Evolutionary conservation across 306 rosid species (phyloP), one percentile per base, ranked within the genome.

Genomic region (Carpinus fangiana): DNA sequence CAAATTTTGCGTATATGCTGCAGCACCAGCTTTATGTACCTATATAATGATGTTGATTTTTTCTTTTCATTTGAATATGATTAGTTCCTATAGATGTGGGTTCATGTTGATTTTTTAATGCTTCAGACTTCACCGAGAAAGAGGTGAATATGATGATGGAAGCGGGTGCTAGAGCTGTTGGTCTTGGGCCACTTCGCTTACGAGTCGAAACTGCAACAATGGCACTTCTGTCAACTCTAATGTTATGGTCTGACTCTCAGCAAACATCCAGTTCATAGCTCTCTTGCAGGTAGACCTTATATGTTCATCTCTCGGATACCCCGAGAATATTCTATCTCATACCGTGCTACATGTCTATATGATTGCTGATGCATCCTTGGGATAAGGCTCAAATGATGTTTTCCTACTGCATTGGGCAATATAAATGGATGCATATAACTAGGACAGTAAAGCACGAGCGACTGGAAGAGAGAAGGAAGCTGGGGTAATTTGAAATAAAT

Each of bases 151-250:
- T 85, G 87, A 83, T 92, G 84, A 80, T 70, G 79, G 92, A 88
- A 82, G 97, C 91, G 7, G 98, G 98, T 72, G 97, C 95, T 72
- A 86, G 69, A 21, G 62, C 88, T 51, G 97, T 90, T 64, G 92
- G 93, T 69, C 98, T 94, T 34, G 98, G 98, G 36, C 89, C 91
- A 36, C 89, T 89, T 77, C 95, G 97, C 41, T 88, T 94, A 21
- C 89, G 97, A 68, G 97, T 94, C 52, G 98, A 94, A 91, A 94
- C 97, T 52, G 98, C 98, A 75, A 81, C 98, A 1, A 84, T 94
- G 81, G 90, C 97, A 26, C 89, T 94, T 80, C 74, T 94, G 77
- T 85, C 93, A 26, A 87, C 93, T 56, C 79, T 91, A 70, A 89
- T 89, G 93, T 80, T 92, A 72, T 94, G 97, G 98, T 90, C 93